Base-by-base conservation (phyloP, 768 basidiomycete genomes). In the Melanogaster broomeanus region DNA sequence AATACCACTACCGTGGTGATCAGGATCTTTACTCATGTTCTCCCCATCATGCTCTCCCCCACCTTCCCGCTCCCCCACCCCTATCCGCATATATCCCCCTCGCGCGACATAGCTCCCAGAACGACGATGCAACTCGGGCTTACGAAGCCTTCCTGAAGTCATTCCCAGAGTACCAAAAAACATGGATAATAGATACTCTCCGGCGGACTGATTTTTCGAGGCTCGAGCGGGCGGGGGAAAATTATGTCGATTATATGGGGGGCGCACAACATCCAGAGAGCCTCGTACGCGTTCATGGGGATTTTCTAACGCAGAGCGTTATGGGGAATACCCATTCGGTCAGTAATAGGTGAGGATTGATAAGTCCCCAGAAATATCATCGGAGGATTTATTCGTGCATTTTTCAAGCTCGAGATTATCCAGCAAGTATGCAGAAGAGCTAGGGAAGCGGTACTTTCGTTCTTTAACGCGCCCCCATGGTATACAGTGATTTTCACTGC, bases 161-260 rank as follows among this genome's bases (percentile, higher is more conserved):
- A 0, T 74, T 70, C 47, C 75, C 73, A 66, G 84, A 87, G 66
- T 90, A 87, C 57, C 76, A 77, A 42, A 73, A 73, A 15, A 88
- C 87, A 7, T 86, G 85, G 83, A 84, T 84, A 50, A 64, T 90
- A 48, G 88, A 90, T 60, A 76, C 80, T 0, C 76, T 89, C 15
- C 81, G 87, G 42, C 74, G 77, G 56, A 82, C 77, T 0, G 86
- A 90, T 65, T 87, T 80, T 57, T 52, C 73, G 5, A 72, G 87
- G 45, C 73, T 88, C 38, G 80, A 84, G 53, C 77, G 76, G 12
- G 71, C 73, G 9, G 81, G 81, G 6, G 88, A 91, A 71, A 86
- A 84, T 9, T 92, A 92, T 52, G 85, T 90, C 53, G 90, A 93
- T 61, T 92, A 88, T 57, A 92, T 92, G 88, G 90, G 90, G 27